Evolutionary conservation across 306 rosid species (phyloP), one percentile per base, ranked within the genome.

Genomic region (Luffa acutangula): DNA sequence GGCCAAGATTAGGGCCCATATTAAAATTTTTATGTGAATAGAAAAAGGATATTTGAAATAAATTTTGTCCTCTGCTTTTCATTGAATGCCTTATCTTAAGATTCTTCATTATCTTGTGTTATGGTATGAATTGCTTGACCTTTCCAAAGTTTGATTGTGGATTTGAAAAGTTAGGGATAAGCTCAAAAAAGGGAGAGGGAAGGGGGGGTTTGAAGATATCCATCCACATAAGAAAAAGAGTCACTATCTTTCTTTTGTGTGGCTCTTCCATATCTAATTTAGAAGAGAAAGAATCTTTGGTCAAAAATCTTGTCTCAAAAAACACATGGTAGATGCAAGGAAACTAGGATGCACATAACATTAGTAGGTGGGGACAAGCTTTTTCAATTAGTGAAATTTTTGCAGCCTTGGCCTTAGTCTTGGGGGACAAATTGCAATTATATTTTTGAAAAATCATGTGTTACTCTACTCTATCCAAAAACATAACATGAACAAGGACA

Each of bases 31-130:
- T 18, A 1, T 13, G 4, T 65, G 7, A 34, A 36, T 14, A 46
- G 34, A 18, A 5, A 78, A 78, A 36, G 2, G 15, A 11, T 18
- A 76, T 36, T 71, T 43, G 9, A 52, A 56, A 75, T 3, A 18
- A 51, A 7, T 31, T 25, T 67, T 21, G 79, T 76, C 81, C 49
- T 56, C 45, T 69, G 10, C 74, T 52, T 43, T 58, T 51, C 18
- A 25, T 69, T 49, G 36, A 34, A 37, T 59, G 49, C 85, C 81
- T 87, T 85, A 81, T 83, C 88, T 65, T 49, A 62, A 80, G 87
- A 85, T 87, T 87, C 90, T 58, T 78, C 82, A n/a, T 87, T 87
- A 85, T 87, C 90, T 83, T 75, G 69, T 67, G 81, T 31, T 75
- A 81, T 81, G 85, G 82, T 84, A 63, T 82, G 83, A 79, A 79